phyloP scores from a whole-genome alignment of 2,329 filamentous ascomycete species.

The Sclerotinia minor region DNA sequence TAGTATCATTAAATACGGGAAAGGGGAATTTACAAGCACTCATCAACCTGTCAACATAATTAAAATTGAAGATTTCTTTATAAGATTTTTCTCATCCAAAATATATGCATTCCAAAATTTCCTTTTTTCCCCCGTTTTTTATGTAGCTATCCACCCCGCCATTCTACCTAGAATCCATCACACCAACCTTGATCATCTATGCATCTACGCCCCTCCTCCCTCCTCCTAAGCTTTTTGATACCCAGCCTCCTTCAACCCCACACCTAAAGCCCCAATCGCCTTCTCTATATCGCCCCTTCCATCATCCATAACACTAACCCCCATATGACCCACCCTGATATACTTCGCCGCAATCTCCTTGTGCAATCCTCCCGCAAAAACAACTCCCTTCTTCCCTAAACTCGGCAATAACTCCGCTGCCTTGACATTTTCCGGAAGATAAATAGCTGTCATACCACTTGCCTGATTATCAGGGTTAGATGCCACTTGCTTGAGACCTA shows the following conservation, averaged over 20 bases:
- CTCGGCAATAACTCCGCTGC: conserved; percentile 82
- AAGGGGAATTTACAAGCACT: no score
- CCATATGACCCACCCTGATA: conserved; percentile 97
- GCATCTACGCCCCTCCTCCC: no score
- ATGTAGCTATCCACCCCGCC: no score
- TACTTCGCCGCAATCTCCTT: conserved; percentile 94
- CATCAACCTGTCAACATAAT: no score
- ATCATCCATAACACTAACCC: conserved; percentile 65
- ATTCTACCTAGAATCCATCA: no score
- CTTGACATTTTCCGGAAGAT: conserved; percentile 80
- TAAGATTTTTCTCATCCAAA: no score
- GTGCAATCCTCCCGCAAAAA: conserved; percentile 94
- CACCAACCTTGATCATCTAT: not conserved
- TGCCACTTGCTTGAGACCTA: conserved; percentile 87
- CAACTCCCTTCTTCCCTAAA: conserved; percentile 80
- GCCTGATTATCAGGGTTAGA: conserved; percentile 86
- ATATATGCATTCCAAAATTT: no score
- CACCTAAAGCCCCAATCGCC: conserved; percentile 75
- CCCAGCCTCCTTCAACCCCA: conserved; percentile 72
- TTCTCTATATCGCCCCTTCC: conserved; percentile 79
- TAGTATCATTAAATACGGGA: no score
- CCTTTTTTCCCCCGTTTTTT: no score
- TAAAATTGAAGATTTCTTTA: no score
- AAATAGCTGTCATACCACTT: conserved; percentile 97
- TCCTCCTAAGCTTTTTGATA: conserved; percentile 47